Base-by-base conservation (phyloP, 306 rosid species). In the Neltuma alba region DNA sequence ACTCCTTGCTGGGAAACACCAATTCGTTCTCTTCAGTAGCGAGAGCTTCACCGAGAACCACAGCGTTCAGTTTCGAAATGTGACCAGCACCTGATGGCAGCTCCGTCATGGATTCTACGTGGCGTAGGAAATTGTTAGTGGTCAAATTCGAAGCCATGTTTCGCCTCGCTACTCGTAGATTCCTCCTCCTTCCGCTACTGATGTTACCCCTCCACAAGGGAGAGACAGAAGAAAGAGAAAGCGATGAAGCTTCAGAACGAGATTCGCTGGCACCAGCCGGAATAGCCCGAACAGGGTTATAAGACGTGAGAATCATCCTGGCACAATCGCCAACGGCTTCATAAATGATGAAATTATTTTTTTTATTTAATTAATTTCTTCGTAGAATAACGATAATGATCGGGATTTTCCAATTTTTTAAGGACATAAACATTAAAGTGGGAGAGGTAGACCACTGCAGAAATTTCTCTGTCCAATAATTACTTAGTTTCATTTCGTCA, bases 11-110 rank as follows among this genome's bases (percentile, higher is more conserved):
- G 8, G 99, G 96, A 70, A 90, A 84, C 74, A 95, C 86, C 21
- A 83, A 85, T 61, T 86, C 87, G 61, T 83, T 77, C 63, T 93
- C 97, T 77, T 90, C 97, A 36, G 94, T 63, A 33, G 96, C 97
- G 28, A 85, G 88, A 38, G 94, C 74, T 76, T 91, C 94, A 7
- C 97, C 98, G 30, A 91, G 73, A 31, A 85, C 83, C 10, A 87
- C 85, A 27, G 94, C 91, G 81, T 92, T 94, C 76, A 88, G 63
- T 31, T 54, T 80, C 2, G 93, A 69, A 50, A 84, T 84, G 33
- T 79, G 77, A 2, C 96, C 90, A 25, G 91, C 89, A 25, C 89
- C 91, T 5, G 92, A 89, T 30, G 92, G 90, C 40, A 76, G 57
- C 55, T 65, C 58, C 77, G 74, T 86, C 93, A 89, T 76, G 11